Base-by-base conservation (phyloP, 75 land plant species). In the Adiantum capillusveneris region DNA sequence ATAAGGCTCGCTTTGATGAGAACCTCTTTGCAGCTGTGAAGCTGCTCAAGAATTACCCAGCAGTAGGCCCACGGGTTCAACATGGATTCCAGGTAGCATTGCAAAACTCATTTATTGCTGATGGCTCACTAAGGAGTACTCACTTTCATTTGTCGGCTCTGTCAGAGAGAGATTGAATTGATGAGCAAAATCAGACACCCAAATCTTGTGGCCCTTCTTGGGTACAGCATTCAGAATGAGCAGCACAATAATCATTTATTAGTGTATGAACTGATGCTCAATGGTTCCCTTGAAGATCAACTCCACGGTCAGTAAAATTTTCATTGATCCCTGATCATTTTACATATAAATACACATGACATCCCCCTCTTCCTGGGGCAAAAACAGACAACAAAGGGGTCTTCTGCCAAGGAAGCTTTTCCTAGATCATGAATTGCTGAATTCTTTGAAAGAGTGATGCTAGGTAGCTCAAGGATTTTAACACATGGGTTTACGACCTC, bases 211-310 rank as follows among this genome's bases (percentile, higher is more conserved):
- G 61, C 89, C 3, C 66, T 87, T 1, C 44, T 78, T 51, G 97
- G 88, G 17, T 80, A 73, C 49, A 72, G 84, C 52, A 58, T 70
- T 52, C 79, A 81, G 55, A 79, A 11, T 3, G 37, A 34, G 9
- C 7, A 34, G 37, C 37, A 9, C 37, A 75, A 81, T 0, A 39
- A 81, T 42, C 69, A 68, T 26, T 65, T 87, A 13, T 53, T 91
- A 64, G 82, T 91, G 2, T 87, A 81, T 56, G 97, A 87, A 61
- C 30, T 86, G 57, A 87, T 92, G 96, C 77, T 73, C n/a, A 87
- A 90, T 70, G 92, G 96, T 17, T 87, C 93, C 19, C 67, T 92
- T 44, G 89, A 92, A 58, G 73, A 57, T 19, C 97, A 82, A 52
- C 65, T 92, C 49, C 93, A 92, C 62, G 97, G 97, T 87, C 80